phyloP scores from a whole-genome alignment of 78 protist species.

The Paratrimastix pyriformis region DNA sequence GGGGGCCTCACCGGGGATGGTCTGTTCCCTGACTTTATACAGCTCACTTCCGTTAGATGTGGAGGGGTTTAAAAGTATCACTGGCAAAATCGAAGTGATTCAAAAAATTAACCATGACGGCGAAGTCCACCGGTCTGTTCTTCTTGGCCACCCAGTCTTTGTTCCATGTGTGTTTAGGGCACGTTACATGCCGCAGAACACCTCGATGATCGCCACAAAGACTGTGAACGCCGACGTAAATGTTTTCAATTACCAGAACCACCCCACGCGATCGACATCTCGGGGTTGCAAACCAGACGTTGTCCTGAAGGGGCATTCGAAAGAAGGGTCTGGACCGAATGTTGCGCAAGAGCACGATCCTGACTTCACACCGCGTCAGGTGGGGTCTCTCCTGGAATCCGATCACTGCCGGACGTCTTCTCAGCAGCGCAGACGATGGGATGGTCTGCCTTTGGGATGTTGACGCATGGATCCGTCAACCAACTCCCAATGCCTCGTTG shows the following conservation, averaged over 20 bases:
- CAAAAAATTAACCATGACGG: conserved; percentile 78
- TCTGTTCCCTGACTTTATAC: too few relatives aligned
- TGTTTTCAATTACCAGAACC: conserved; percentile 75
- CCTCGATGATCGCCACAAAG: conserved; percentile 80
- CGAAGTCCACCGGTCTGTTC: conserved; percentile 63
- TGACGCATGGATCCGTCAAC: too few relatives aligned
- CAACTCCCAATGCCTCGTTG: conserved; percentile 23
- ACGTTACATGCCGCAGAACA: conserved; percentile 84
- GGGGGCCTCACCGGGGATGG: too few relatives aligned
- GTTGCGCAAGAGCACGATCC: too few relatives aligned
- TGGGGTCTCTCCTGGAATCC: conserved; percentile 88
- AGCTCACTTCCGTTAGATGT: too few relatives aligned
- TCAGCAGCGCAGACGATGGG: conserved; percentile 74
- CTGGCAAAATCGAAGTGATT: conserved; percentile 46
- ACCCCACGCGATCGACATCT: conserved; percentile 47
- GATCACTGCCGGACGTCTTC: conserved; percentile 41
- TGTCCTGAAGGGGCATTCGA: conserved; percentile 63
- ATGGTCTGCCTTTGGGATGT: conserved; percentile 82
- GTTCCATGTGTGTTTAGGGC: conserved; percentile 37
- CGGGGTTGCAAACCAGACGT: conserved; percentile 54
- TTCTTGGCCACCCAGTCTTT: too few relatives aligned
- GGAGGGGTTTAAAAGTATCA: conserved; percentile 46
- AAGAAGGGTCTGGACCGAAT: conserved; percentile 58
- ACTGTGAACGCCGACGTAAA: conserved; percentile 60
- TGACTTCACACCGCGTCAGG: too few relatives aligned